Percentiles rank a stretch among this genome's conserved stretches.
phyloP scores from a whole-genome alignment of 306 rosid species.

The Begonia masoniana region DNA sequence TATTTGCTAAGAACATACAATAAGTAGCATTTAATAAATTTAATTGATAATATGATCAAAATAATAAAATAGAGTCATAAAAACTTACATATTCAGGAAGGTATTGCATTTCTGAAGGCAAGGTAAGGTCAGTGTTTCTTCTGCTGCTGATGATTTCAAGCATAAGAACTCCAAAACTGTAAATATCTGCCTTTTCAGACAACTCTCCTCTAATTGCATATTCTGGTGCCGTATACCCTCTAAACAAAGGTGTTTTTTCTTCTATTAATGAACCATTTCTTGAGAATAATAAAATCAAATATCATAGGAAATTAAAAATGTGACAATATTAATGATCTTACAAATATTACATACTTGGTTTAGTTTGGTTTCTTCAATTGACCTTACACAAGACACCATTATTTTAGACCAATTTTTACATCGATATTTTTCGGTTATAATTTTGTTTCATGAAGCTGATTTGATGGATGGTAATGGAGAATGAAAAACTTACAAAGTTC shows the following conservation, averaged over 20 bases:
- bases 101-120: slow-evolving; percentile 70
- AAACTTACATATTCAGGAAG: slow-evolving; percentile 73
- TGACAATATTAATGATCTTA: no score
- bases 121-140: slow-evolving; percentile 62
- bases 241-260: slow-evolving; percentile 6
- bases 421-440: no score
- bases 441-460: no score
- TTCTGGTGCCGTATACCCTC: slow-evolving; percentile 93
- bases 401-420: no score
- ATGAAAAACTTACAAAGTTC: slow-evolving; percentile 55
- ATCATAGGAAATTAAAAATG: no score
- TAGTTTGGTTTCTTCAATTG: no score
- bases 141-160: slow-evolving; percentile 76
- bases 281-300: no score
- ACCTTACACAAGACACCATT: no score
- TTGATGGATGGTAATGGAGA: no score
- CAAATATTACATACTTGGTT: no score
- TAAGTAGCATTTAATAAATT: background rate
- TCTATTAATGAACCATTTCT: no score
- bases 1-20: background rate
- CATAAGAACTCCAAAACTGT: slow-evolving; percentile 87
- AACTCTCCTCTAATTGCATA: slow-evolving; percentile 85
- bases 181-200: slow-evolving; percentile 82
- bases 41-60: background rate
- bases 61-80: background rate